Evolutionary conservation across 2,329 filamentous ascomycete genomes (phyloP), one percentile per base, ranked within the genome.

Genomic region (Incumbomyces lentus): DNA sequence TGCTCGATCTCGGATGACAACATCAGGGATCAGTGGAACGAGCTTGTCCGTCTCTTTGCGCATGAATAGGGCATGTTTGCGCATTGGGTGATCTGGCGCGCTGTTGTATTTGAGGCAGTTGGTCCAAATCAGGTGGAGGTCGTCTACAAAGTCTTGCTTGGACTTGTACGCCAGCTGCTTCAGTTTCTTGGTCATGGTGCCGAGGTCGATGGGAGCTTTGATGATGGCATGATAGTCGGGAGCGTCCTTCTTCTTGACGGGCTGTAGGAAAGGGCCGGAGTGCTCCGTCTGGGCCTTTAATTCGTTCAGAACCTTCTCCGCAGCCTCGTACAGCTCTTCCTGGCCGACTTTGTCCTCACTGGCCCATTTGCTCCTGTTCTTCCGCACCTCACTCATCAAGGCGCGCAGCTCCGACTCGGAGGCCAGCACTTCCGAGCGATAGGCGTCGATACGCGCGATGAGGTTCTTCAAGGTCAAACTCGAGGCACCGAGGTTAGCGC

Each of bases 321-420:
- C 75, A 10, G 92, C 87, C 68, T 98, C 92, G 62, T 98, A 98
- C 5, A 98, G 74, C 66, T 98, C 92, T 65, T 98, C 92, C 66
- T 98, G 92, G 49, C 92, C 90, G 51, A 98, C 84, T 56, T 93
- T 92, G 58, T 98, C 92, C 65, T 96, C 92, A 63, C 85, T 96
- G 2, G 92, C 90, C 92, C 92, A 98, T 68, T 98, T 98, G 66
- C 90, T 96, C 59, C 92, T 77, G 58, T 96, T 96, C 66, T 96
- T 98, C 53, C 92, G 80, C 14, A 98, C 92, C 65, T 98, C 92
- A 58, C 92, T 95, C 77, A 98, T 95, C 49, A 98, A 70, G 41
- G 84, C 86, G 49, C 92, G 81, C 49, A 98, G 72, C 61, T 98
- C 90, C 18, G 88, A 84, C 68, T 98, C 92, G 1, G 89, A 94